A percentile compares a stretch with the other conserved stretches of the same genome.
phyloP scores from a whole-genome alignment of 805 yeast species.

The Lachancea meyersii region DNA sequence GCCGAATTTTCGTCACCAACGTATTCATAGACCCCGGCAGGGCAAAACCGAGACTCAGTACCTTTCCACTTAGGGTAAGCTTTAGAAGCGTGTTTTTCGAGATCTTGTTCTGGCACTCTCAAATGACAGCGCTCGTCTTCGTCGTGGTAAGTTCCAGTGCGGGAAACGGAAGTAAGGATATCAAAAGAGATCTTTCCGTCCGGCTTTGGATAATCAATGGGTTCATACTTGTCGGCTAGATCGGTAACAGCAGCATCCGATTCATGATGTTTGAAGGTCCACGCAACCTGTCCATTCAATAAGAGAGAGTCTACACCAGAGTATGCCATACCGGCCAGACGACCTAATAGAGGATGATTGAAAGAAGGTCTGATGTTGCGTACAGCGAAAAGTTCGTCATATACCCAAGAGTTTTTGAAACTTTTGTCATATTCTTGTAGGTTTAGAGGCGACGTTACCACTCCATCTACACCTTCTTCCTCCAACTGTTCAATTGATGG shows the following conservation, averaged over 20 bases:
- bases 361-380: conserved; percentile 93
- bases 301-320: conserved; percentile 80
- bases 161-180: conserved; percentile 84
- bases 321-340: conserved; percentile 73
- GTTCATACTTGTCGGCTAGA: conserved; percentile 56
- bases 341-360: conserved; percentile 57
- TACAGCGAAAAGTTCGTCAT: conserved; percentile 73
- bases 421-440: conserved; percentile 56
- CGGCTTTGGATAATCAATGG: conserved; percentile 90
- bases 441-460: conserved; percentile 40
- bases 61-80: conserved; percentile 79
- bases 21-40: conserved; percentile 97
- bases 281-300: conserved; percentile 74
- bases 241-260: conserved; percentile 71
- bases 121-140: conserved; percentile 92
- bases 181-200: conserved; percentile 92
- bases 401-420: conserved; percentile 76
- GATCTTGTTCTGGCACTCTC: conserved; percentile 57
- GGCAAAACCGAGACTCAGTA: conserved; percentile 87
- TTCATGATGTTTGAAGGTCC: conserved; percentile 68
- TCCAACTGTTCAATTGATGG: conserved; percentile 38
- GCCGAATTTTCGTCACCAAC: conserved; percentile 51
- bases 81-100: conserved; percentile 56
- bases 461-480: conserved; percentile 36
- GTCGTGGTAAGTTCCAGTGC: conserved; percentile 95